phyloP scores from a whole-genome alignment of 208 protist species.

The Endotrypanum monterogeii region DNA sequence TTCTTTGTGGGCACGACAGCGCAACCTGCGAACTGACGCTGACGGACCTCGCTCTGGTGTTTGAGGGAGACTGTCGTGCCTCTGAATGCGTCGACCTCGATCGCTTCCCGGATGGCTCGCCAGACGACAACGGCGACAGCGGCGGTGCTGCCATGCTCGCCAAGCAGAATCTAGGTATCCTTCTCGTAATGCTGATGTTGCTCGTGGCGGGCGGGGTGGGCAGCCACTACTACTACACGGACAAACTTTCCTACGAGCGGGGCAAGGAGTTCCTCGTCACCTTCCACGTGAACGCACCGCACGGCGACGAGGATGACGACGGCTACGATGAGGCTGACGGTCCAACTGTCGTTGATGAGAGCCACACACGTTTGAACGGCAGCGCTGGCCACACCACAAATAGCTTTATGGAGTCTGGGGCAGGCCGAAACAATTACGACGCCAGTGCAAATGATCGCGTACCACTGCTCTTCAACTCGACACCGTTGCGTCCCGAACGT shows the following conservation, averaged over 20 bases:
- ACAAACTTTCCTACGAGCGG: conserved; percentile 30
- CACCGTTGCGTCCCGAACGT: conserved; percentile 14
- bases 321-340: not conserved
- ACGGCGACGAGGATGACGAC: conserved; percentile 8
- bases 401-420: not conserved
- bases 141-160: conserved; percentile 9
- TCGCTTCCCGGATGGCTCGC: conserved; percentile 44
- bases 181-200: conserved; percentile 36
- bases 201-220: conserved; percentile 33
- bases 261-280: conserved; percentile 61
- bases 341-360: not conserved
- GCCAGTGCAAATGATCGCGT: not conserved
- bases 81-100: conserved; percentile 73
- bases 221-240: conserved; percentile 39
- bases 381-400: not conserved
- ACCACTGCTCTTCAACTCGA: conserved; percentile 4
- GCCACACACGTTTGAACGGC: not conserved
- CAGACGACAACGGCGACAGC: conserved; percentile 12
- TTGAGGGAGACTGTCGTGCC: conserved; percentile 68
- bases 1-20: conserved; percentile 41
- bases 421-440: not conserved
- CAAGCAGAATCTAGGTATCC: conserved; percentile 25
- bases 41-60: conserved; percentile 58
- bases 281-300: conserved; percentile 46
- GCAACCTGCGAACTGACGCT: conserved; percentile 56